phyloP scores from a whole-genome alignment of 2,329 filamentous ascomycete species.

The Alternaria brassicicola region DNA sequence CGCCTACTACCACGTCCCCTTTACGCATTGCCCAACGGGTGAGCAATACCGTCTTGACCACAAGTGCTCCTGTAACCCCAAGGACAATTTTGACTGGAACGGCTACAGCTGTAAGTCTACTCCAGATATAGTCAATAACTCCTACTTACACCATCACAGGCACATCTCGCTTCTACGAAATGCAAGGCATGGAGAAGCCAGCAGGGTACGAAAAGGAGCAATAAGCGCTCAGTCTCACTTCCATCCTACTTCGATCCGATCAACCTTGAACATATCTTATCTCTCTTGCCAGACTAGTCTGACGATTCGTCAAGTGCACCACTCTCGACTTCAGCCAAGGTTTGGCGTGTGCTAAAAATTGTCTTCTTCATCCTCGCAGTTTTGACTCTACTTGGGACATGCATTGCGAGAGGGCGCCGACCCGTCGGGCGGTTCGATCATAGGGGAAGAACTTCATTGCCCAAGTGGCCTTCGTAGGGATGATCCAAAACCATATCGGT shows the following conservation, averaged over 20 bases:
- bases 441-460: slow-evolving; percentile 6
- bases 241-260: slow-evolving; percentile 1
- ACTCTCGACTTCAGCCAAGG: slow-evolving; percentile 25
- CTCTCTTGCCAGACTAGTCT: slow-evolving; percentile 23
- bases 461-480: slow-evolving; percentile 13
- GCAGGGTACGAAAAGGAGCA: slow-evolving; percentile 79
- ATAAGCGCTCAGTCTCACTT: slow-evolving; percentile 34
- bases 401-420: slow-evolving; percentile 14
- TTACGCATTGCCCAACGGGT: slow-evolving; percentile 94
- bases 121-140: no score
- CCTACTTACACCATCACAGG: slow-evolving; percentile 62
- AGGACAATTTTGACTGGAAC: slow-evolving; percentile 99
- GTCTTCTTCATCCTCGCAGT: slow-evolving; percentile 29
- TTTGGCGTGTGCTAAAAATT: slow-evolving; percentile 30
- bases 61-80: slow-evolving; percentile 92
- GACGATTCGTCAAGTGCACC: slow-evolving; percentile 39
- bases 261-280: slow-evolving; percentile 3
- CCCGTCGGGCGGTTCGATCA: background rate
- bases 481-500: background rate
- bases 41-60: slow-evolving; percentile 83
- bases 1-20: slow-evolving; percentile 96
- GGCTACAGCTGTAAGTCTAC: slow-evolving; percentile 85
- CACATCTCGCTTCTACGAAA: slow-evolving; percentile 83
- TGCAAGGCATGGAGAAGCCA: slow-evolving; percentile 81
- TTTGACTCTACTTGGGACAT: slow-evolving; percentile 22